These are phyloP conservation scores for Melampsora americana DNA, from an alignment of 1,284 basidiomycete genomes.

Conservation along the genomic window DNA sequence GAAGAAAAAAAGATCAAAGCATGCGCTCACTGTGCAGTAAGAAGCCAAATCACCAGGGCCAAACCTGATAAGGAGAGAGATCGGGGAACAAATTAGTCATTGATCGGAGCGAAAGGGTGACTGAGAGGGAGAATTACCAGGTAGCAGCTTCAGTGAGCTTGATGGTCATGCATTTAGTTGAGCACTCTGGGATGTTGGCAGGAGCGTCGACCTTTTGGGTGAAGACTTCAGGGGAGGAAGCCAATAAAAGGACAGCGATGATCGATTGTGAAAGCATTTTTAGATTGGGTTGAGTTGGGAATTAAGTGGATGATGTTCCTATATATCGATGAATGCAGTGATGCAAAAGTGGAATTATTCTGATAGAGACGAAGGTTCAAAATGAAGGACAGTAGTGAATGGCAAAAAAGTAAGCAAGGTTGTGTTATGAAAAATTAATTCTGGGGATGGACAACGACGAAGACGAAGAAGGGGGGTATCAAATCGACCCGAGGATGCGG, in stretches of 20 bases:
- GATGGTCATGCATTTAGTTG: neutral
- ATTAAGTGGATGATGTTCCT: too few relatives aligned
- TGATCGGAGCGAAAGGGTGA: neutral
- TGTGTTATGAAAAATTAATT: too few relatives aligned
- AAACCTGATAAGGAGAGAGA: neutral
- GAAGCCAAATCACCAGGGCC: neutral
- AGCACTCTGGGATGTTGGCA: conserved; percentile 1
- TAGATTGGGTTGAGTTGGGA: too few relatives aligned
- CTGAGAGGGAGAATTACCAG: neutral
- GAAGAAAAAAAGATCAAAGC: neutral
- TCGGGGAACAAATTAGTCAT: neutral
- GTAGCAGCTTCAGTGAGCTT: conserved; percentile 12
- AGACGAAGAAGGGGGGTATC: too few relatives aligned
- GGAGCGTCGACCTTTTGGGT: neutral
- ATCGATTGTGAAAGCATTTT: conserved; percentile 4
- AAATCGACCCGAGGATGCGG: too few relatives aligned
- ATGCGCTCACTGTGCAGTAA: neutral
- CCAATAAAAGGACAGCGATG: neutral
- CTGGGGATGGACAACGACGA: too few relatives aligned
- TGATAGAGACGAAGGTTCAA: too few relatives aligned
- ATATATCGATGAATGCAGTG: too few relatives aligned
- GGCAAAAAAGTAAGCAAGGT: too few relatives aligned
- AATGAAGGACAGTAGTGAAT: too few relatives aligned
- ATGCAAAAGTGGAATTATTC: too few relatives aligned
- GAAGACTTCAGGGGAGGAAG: neutral